Conservation (phyloP, 2,329 filamentous ascomycete species). For the Macrophomina tecta region DNA sequence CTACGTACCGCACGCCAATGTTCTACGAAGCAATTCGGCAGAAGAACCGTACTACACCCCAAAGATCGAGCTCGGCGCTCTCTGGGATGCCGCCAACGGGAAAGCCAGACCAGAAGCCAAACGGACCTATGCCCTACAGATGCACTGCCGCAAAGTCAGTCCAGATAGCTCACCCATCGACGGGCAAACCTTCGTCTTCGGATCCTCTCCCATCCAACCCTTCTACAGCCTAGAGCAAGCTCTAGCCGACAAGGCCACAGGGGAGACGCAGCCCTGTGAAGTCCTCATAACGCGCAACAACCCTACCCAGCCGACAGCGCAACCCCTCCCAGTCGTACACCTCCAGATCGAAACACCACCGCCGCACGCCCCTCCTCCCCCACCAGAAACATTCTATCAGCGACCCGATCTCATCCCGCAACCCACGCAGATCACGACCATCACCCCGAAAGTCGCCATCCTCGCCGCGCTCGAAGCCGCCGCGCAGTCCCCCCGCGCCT, state of each 20-base stretch:
- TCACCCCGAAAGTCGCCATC: constrained; percentile 56
- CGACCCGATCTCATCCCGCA: constrained; percentile 4
- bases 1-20: constrained; percentile 46
- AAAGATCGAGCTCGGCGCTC: constrained; percentile 66
- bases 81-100: constrained; percentile 74
- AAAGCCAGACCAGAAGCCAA: constrained; percentile 56
- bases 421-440: constrained; percentile 40
- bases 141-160: constrained; percentile 48
- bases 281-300: constrained; percentile 47
- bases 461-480: constrained; percentile 53
- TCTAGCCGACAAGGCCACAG: constrained; percentile 38
- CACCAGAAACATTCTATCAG: constrained; percentile 1
- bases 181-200: constrained; percentile 60
- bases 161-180: not conserved
- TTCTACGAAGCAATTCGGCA: constrained; percentile 38
- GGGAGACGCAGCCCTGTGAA: constrained; percentile 30
- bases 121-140: constrained; percentile 46
- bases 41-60: constrained; percentile 50
- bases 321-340: constrained; percentile 47
- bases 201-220: constrained; percentile 71
- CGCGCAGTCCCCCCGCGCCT: constrained; percentile 52
- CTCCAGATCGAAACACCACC: constrained; percentile 46
- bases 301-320: constrained; percentile 42
- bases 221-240: constrained; percentile 65
- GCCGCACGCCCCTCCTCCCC: constrained; percentile 31